Conservation (phyloP, 164 flowering plant species). For the Tetracentron sinense region DNA sequence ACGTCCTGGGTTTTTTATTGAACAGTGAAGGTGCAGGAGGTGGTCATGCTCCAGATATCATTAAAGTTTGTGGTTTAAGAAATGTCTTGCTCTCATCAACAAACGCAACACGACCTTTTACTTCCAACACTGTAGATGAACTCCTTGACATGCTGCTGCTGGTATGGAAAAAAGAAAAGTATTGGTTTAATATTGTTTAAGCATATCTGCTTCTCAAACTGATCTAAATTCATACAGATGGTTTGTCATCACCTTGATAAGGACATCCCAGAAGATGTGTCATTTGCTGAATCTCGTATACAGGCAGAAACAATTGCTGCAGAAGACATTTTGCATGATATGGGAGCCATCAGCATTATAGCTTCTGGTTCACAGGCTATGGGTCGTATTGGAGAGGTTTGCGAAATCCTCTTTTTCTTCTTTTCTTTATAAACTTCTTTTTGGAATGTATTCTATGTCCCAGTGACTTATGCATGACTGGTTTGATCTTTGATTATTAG, state of each 20-base stretch:
- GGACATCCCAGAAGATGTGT: conserved; percentile 87
- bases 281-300: conserved; percentile 96
- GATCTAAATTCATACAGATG: conserved; percentile 54
- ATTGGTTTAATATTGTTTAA: neutral
- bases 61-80: conserved; percentile 86
- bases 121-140: conserved; percentile 87
- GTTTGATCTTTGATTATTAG: neutral
- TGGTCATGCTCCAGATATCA: conserved; percentile 99
- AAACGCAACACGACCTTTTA: conserved; percentile 86
- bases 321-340: conserved; percentile 98
- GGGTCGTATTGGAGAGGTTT: conserved; percentile 99
- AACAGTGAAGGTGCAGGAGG: conserved; percentile 99
- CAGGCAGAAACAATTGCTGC: conserved; percentile 98
- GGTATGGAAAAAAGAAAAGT: conserved; percentile 44
- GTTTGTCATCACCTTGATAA: conserved; percentile 95
- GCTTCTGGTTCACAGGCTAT: conserved; percentile 99
- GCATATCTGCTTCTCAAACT: conserved; percentile 9
- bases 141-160: conserved; percentile 99
- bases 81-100: conserved; percentile 96
- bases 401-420: neutral
- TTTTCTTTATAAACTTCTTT: neutral
- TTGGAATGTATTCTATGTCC: neutral
- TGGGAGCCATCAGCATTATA: conserved; percentile 98
- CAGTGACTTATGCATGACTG: neutral
- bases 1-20: conserved; percentile 18